Base-by-base conservation (phyloP, 192 early-diverging fungal genomes). In the Phycomyces blakesleeanus region DNA sequence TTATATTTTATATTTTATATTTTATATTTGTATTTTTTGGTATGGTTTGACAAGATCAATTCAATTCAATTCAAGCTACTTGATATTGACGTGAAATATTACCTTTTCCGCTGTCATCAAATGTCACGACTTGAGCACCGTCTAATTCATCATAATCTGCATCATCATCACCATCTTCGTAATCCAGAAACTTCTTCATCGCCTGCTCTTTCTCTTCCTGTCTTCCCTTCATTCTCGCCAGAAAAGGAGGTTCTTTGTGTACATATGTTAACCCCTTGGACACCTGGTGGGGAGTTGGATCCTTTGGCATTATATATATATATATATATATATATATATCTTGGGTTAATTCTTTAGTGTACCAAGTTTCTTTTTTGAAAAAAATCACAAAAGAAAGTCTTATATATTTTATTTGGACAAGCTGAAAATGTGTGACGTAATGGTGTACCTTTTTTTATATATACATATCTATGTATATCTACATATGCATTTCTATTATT, bases 81-180 rank as follows among this genome's bases (percentile, higher is more conserved):
- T n/a, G n/a, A 16, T 5, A 37, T 26, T 40, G 16, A 22, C 52
- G 14, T 9, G 16, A 1, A 26, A 40, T n/a, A 37, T 6, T 60
- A 68, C 66, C 66, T 68, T 55, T 52, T 26, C 66, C 66, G 26
- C 61, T 25, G 1, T 20, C 50, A 27, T 72, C 64, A 20, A 72
- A 34, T 52, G 56, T 64, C 1, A 73, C 71, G 4, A 73, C 71
- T 55, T 73, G 71, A 50, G 71, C 71, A 14, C 71, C 71, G 0
- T 67, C 64, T 3, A 73, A 49, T 25, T 73, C 75, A 39, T 73
- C 71, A 40, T 66, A 65, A 51, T 72, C 70, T 7, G 63, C 71
- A 58, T 73, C 71, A 51, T 67, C 64, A 26, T 64, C 59, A 22
- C 64, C 65, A 59, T 67, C 65, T 59, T 67, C 50, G 25, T 67